Conservation (phyloP, 2,329 filamentous ascomycete species). For the Coniosporium tulheliwenetii region DNA sequence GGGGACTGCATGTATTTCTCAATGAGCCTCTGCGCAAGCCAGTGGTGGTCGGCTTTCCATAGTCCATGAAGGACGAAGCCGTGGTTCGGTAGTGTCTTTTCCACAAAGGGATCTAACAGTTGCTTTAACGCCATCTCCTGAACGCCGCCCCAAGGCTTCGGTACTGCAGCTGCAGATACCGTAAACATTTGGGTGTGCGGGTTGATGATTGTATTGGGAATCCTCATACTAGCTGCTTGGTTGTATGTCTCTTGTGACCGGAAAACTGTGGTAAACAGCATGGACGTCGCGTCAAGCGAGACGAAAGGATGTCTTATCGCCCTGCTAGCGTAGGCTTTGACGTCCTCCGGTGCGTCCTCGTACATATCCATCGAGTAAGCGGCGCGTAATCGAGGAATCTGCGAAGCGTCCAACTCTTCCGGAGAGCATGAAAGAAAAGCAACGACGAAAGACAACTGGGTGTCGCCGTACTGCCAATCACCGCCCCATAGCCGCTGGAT, state of each 20-base stretch:
- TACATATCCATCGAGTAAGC: slow-evolving; percentile 59
- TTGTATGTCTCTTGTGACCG: slow-evolving; percentile 41
- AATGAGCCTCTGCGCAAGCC: slow-evolving; percentile 68
- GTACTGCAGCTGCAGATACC: slow-evolving; percentile 61
- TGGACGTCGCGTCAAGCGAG: slow-evolving; percentile 67
- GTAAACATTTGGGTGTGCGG: slow-evolving; percentile 67
- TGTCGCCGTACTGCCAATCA: slow-evolving; percentile 68
- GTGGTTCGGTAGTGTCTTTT: slow-evolving; percentile 61
- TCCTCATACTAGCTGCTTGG: slow-evolving; percentile 37
- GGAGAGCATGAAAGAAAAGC: slow-evolving; percentile 66
- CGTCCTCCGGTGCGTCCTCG: slow-evolving; percentile 40
- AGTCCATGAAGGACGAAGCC: slow-evolving; percentile 83
- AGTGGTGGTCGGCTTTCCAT: slow-evolving; percentile 80
- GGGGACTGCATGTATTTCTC: slow-evolving; percentile 58
- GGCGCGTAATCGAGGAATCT: slow-evolving; percentile 65
- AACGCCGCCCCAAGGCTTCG: slow-evolving; percentile 60
- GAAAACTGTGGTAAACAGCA: slow-evolving; percentile 47
- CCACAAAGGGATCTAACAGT: slow-evolving; percentile 69
- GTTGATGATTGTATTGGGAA: slow-evolving; percentile 46
- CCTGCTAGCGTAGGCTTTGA: slow-evolving; percentile 43
- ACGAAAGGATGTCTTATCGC: slow-evolving; percentile 77
- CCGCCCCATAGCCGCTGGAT: slow-evolving; percentile 86
- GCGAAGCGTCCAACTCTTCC: slow-evolving; percentile 65
- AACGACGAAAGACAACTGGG: slow-evolving; percentile 85
- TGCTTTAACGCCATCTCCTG: slow-evolving; percentile 62